Percentiles rank a stretch among this genome's conserved stretches.
These are phyloP conservation scores for Vanrija sp. DNA, from an alignment of 1,284 basidiomycete species.

Conservation along the genomic window DNA sequence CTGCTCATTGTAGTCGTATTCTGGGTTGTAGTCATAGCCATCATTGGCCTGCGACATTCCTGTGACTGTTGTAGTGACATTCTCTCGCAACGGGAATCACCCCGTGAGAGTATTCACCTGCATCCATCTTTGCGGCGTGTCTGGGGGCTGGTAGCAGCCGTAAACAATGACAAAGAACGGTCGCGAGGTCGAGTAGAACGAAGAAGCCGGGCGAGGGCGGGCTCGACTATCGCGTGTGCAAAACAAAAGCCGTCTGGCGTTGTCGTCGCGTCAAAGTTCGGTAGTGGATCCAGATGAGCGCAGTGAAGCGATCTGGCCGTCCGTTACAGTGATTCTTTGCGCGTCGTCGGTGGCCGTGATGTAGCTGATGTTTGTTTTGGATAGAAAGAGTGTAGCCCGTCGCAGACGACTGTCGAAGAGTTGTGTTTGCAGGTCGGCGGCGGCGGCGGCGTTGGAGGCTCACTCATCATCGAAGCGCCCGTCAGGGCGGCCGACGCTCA, in stretches of 20 bases:
- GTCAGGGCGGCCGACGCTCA: too few relatives aligned
- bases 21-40: constrained; percentile 34
- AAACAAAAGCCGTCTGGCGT: background rate
- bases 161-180: background rate
- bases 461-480: background rate
- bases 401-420: background rate
- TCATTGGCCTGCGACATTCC: constrained; percentile 20
- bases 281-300: constrained; percentile 1
- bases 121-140: constrained; percentile 30
- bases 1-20: constrained; percentile 28
- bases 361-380: too few relatives aligned
- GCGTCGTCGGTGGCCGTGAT: too few relatives aligned
- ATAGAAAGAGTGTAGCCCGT: background rate
- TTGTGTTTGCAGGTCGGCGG: too few relatives aligned
- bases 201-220: background rate
- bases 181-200: background rate
- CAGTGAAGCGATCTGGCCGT: constrained; percentile 7
- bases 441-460: too few relatives aligned
- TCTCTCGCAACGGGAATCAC: constrained; percentile 2
- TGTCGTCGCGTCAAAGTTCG: background rate
- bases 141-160: too few relatives aligned
- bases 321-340: background rate
- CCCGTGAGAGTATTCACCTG: constrained; percentile 40
- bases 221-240: background rate
- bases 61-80: constrained; percentile 25